A percentile compares a stretch with the other conserved stretches of the same genome.
These are phyloP conservation scores for Skeletonema potamos DNA, from an alignment of 108 stramenopile genomes.

Conservation along the genomic window DNA sequence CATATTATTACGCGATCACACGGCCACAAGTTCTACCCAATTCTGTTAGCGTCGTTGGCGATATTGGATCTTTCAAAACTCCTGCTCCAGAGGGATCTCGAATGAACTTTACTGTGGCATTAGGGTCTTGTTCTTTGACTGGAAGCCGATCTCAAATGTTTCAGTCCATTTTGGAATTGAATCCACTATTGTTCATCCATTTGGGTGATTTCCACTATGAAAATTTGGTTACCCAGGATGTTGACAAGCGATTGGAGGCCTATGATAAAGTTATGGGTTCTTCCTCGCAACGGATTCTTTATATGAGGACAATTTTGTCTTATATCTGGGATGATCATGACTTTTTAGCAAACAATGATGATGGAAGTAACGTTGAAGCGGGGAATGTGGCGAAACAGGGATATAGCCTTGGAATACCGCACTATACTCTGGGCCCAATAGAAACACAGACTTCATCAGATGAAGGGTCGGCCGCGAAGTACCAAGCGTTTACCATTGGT, in stretches of 20 bases:
- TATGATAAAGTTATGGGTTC: constrained; percentile 56
- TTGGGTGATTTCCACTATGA: constrained; percentile 64
- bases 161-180: constrained; percentile 29
- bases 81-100: constrained; percentile 39
- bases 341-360: constrained; percentile 55
- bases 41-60: constrained; percentile 30
- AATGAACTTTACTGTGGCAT: constrained; percentile 54
- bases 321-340: constrained; percentile 74
- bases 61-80: constrained; percentile 38
- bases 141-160: constrained; percentile 42
- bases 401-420: constrained; percentile 47
- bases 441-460: constrained; percentile 6
- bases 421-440: constrained; percentile 28
- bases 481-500: constrained; percentile 66
- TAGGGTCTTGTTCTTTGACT: constrained; percentile 50
- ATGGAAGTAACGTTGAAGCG: constrained; percentile 23
- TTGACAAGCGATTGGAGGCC: constrained; percentile 43
- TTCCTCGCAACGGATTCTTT: constrained; percentile 39
- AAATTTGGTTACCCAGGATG: constrained; percentile 39
- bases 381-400: constrained; percentile 29
- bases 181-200: constrained; percentile 53
- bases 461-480: constrained; percentile 27
- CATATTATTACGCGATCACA: constrained; percentile 40
- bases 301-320: constrained; percentile 38
- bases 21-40: constrained; percentile 33